Evolutionary conservation across 139 green algal genomes (phyloP).

Genomic region (Yamagishiella unicocca): DNA sequence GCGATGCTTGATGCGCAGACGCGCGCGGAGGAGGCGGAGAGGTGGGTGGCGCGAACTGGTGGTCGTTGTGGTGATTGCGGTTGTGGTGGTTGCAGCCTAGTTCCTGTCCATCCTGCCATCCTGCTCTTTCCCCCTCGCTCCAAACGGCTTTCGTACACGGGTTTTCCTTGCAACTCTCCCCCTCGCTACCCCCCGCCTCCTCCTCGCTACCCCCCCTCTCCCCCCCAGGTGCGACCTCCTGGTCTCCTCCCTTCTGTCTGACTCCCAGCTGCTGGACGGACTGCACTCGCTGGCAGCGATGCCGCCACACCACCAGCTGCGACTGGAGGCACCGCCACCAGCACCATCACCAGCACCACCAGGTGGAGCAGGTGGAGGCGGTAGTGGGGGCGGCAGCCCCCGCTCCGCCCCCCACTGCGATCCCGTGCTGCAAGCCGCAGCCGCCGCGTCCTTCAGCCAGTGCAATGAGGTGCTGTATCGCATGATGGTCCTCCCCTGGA

Average conservation of each 20-base stretch:
- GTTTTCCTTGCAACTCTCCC: not conserved
- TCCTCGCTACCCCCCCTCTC: too few relatives aligned
- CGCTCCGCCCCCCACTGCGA: not conserved
- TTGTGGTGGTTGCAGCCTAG: too few relatives aligned
- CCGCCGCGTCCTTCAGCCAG: not conserved
- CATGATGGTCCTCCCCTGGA: constrained; percentile 7
- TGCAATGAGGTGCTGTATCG: constrained; percentile 36
- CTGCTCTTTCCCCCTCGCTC: too few relatives aligned
- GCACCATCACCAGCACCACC: not conserved
- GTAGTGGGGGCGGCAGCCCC: not conserved
- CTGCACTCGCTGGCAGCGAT: not conserved
- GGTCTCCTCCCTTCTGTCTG: not conserved
- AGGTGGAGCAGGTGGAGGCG: too few relatives aligned
- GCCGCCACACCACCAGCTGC: not conserved
- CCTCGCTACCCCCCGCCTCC: too few relatives aligned
- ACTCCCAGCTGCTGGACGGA: constrained; percentile 3
- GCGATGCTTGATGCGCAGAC: constrained; percentile 9
- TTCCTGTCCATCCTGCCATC: too few relatives aligned
- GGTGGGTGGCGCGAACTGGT: constrained; percentile 1
- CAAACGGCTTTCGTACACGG: too few relatives aligned
- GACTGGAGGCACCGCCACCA: constrained; percentile 2
- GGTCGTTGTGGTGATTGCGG: too few relatives aligned
- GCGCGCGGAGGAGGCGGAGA: not conserved
- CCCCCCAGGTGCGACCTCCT: constrained; percentile 7
- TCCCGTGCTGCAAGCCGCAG: not conserved